Evolutionary conservation across 2,329 filamentous ascomycete genomes (phyloP), one percentile per base, ranked within the genome.

Genomic region (Clarireedia paspali): DNA sequence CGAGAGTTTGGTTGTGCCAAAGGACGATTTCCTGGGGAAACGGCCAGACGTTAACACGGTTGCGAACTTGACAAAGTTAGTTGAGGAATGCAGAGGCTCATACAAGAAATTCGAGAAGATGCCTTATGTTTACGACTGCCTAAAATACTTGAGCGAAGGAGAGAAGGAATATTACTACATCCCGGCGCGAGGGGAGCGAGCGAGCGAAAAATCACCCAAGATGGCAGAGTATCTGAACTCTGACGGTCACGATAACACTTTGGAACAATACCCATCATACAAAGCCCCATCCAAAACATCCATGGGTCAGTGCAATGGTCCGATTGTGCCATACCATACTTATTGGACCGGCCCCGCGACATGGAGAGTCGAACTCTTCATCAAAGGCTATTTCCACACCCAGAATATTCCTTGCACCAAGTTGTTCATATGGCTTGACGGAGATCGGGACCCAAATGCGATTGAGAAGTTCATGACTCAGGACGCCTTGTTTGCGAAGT

Each of bases 281-380:
- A 68, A 73, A 5, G 53, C 70, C 2, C 67, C 73, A 2, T 70
- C 75, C 17, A 73, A 72, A 50, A 62, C 68, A 2, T 70, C 66
- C 9, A 71, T 75, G 39, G 78, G 77, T n/a, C 71, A 73, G 26
- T 81, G 78, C 59, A 71, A 77, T 44, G 78, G 78, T 2, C 77
- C 78, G n/a, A 77, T 80, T 59, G 72, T 80, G 30, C 77, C 77
- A 4, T 80, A 77, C 51, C 78, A 81, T 61, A 74, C 75, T 27
- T 81, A 80, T 72, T 81, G 78, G 78, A 78, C 77, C 6, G 78
- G 78, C 3, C 75, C 77, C 7, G 77, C 78, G 3, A 80, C 77
- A 3, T 81, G 78, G 78, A 71, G 78, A 45, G 75, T 81, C 44
- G 78, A 81, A 61, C 70, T 77, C 30, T 81, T 81, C 61, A 69